Evolutionary conservation across 768 basidiomycete genomes (phyloP).

Genomic region (Hemileccinum rubropunctum): DNA sequence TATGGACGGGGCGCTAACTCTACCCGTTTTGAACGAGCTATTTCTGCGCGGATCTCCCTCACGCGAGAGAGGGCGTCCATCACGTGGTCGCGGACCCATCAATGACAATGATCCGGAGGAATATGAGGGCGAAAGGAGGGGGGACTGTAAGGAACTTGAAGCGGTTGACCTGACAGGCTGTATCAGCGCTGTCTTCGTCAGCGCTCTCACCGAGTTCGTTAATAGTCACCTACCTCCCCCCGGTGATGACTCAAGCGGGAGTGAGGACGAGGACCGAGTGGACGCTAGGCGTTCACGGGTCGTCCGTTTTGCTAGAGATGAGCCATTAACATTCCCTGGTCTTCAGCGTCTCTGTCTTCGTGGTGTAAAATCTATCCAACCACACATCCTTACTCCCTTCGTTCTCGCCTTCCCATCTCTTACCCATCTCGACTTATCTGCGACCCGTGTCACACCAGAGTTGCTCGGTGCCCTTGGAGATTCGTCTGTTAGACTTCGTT

Average conservation of each 20-base stretch:
- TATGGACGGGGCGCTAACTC: conserved; percentile 90
- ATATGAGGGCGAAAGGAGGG: conserved; percentile 70
- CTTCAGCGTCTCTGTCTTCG: conserved; percentile 78
- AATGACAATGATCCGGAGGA: conserved; percentile 65
- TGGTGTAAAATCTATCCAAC: conserved; percentile 74
- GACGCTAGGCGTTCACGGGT: conserved; percentile 34
- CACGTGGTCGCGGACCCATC: conserved; percentile 57
- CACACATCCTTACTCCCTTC: conserved; percentile 67
- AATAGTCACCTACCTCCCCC: conserved; percentile 52
- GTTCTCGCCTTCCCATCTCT: conserved; percentile 81
- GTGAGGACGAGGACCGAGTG: conserved; percentile 36
- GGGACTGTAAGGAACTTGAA: conserved; percentile 75
- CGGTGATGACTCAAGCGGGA: conserved; percentile 43
- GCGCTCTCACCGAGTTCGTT: conserved; percentile 83
- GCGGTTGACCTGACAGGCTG: conserved; percentile 95
- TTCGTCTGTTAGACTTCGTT: conserved; percentile 69
- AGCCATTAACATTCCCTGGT: conserved; percentile 61
- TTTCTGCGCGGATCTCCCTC: conserved; percentile 81
- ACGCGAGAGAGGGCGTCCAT: conserved; percentile 63
- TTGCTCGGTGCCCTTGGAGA: conserved; percentile 65
- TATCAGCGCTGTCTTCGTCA: conserved; percentile 86
- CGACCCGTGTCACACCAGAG: conserved; percentile 77
- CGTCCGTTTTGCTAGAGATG: conserved; percentile 38
- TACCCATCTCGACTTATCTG: conserved; percentile 88
- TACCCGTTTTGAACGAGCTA: conserved; percentile 83